Base-by-base conservation (phyloP, 1,284 basidiomycete genomes). In the Tetrapyrgos nigripes region DNA sequence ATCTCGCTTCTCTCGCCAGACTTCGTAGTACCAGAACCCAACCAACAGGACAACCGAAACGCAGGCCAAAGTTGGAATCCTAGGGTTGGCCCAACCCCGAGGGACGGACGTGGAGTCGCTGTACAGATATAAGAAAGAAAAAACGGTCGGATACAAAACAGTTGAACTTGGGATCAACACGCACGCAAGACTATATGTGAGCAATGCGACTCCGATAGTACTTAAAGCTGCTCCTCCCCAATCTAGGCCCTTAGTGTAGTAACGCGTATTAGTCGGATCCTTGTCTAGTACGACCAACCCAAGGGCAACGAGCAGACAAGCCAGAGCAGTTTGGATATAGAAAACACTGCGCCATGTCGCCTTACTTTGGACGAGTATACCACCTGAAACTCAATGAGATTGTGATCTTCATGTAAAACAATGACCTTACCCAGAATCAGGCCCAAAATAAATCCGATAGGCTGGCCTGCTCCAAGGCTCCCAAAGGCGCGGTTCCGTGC, bases 211-310 rank as follows among this genome's bases (percentile, higher is more conserved):
- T 4, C 73, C 73, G 10, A 59, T 59, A 8, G 67, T 69, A 50
- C 74, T 75, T 11, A 76, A 61, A 17, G 70, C 21, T 3, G 73
- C 74, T 26, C 75, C 75, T 26, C 72, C 66, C 71, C 69, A 74
- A 61, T 76, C 75, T 14, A 76, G 57, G 14, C 75, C 75, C 53
- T 74, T 75, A 17, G 57, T 67, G 52, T 76, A 76, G 50, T 76
- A 74, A 44, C 67, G 54, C 26, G 50, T 61, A 17, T 60, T 55
- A 9, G 47, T 40, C 17, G 61, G 58, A 31, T 71, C 66, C 14
- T 26, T 46, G n/a, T 24, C 40, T 6, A 26, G 54, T 33, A 24
- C 64, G 58, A 66, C 67, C 53, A 50, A 65, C 4, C 73, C 73
- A 1, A 71, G 57, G 17, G 67, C 53, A 28, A 70, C 69, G 51